These are phyloP conservation scores for Syzygium jambos DNA, from an alignment of 345 rosid species.

Conservation along the genomic window DNA sequence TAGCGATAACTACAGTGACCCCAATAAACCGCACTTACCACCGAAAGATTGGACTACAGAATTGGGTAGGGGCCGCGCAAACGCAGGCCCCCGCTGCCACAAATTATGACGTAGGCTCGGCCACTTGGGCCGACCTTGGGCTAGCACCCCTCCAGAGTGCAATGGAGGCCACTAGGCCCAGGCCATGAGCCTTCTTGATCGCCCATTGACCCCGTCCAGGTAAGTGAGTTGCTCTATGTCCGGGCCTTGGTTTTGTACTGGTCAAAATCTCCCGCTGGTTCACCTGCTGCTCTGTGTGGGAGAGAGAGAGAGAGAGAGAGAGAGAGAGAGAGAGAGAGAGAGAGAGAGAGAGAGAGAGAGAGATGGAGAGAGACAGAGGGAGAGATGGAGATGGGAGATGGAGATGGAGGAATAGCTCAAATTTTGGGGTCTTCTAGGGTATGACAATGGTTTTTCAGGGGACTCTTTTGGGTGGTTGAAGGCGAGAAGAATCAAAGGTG, in stretches of 20 bases:
- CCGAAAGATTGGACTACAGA: not conserved
- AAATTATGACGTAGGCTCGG: not conserved
- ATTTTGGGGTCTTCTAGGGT: not conserved
- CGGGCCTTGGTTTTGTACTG: rapidly evolving
- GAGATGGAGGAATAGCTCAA: not conserved
- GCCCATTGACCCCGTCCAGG: not conserved
- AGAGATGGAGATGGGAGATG: not conserved
- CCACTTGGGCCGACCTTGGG: not conserved
- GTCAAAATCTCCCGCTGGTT: not conserved
- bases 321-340: no score
- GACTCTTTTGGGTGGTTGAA: not conserved
- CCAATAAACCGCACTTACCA: no score
- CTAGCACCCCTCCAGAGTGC: constrained; percentile 3
- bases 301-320: not conserved
- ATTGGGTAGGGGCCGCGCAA: not conserved
- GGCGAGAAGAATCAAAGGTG: not conserved
- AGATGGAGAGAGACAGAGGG: no score
- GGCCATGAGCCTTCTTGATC: not conserved
- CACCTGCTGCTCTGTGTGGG: not conserved
- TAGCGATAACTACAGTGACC: no score
- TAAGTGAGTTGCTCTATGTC: rapidly evolving
- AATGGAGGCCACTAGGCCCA: constrained; percentile 12
- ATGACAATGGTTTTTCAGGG: not conserved
- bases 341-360: not conserved
- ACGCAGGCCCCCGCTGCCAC: not conserved